A percentile compares a stretch with the other conserved stretches of the same genome.
Conservation (phyloP, 2,329 filamentous ascomycete genomes). For the Aureobasidium lini region DNA sequence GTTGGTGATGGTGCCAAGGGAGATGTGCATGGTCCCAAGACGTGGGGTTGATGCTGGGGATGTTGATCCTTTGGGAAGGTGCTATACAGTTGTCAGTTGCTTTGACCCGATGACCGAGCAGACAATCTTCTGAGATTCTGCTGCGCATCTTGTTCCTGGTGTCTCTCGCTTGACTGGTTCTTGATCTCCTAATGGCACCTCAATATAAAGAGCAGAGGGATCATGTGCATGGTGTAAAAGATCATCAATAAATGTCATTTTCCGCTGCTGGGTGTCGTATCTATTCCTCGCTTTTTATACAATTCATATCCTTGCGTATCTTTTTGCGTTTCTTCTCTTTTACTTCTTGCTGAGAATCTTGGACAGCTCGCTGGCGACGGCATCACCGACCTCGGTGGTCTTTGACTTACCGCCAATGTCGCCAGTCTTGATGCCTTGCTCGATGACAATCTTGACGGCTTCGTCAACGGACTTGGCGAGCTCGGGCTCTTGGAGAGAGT, state of each 20-base stretch:
- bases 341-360: slow-evolving; percentile 49
- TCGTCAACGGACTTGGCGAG: slow-evolving; percentile 74
- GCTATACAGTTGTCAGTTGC: not conserved
- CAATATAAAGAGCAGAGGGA: no score
- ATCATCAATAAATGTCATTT: not conserved
- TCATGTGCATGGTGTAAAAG: not conserved
- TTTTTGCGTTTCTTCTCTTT: not conserved
- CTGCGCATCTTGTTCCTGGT: not conserved
- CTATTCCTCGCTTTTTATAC: slow-evolving; percentile 1
- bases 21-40: not conserved
- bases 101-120: slow-evolving; percentile 1
- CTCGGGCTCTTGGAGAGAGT: slow-evolving; percentile 72
- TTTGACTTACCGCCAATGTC: slow-evolving; percentile 74
- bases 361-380: slow-evolving; percentile 65
- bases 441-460: slow-evolving; percentile 72
- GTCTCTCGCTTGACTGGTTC: no score
- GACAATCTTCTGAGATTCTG: no score
- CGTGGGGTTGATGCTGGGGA: not conserved
- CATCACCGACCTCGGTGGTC: slow-evolving; percentile 77
- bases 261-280: not conserved
- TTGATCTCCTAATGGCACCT: no score
- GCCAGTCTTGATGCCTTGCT: slow-evolving; percentile 68
- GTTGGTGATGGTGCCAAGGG: not conserved
- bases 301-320: not conserved
- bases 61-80: not conserved